Percentiles rank a stretch among this genome's conserved stretches.
phyloP scores from a whole-genome alignment of 768 basidiomycete species.

The Macrolepiota fuliginosa region DNA sequence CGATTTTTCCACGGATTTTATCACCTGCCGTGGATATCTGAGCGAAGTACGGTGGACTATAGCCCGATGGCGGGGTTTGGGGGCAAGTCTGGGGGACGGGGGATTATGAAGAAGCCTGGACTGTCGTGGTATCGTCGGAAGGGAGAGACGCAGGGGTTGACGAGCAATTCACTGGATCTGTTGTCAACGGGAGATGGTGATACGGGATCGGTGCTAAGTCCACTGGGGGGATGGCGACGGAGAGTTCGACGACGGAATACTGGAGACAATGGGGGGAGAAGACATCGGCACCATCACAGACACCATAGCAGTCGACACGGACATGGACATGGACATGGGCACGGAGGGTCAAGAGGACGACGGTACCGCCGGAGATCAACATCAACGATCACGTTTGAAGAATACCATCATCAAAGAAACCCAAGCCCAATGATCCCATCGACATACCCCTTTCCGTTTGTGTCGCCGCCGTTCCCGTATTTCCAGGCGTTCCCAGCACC shows the following conservation, averaged over 20 bases:
- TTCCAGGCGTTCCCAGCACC: constrained; percentile 6
- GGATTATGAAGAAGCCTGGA: constrained; percentile 1
- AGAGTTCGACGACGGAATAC: neutral
- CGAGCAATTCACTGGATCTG: constrained; percentile 3
- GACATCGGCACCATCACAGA: neutral
- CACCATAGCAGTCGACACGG: neutral
- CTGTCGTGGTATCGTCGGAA: constrained; percentile 6
- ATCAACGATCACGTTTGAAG: constrained; percentile 12
- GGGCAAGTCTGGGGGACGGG: constrained; percentile 1
- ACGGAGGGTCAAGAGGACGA: constrained; percentile 1
- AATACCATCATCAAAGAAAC: constrained; percentile 9
- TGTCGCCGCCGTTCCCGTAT: constrained; percentile 5
- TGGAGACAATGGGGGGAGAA: neutral
- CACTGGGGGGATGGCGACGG: constrained; percentile 6
- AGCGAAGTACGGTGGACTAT: constrained; percentile 9
- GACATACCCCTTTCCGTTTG: constrained; percentile 4
- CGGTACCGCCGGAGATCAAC: constrained; percentile 4
- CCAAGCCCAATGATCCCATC: constrained; percentile 7
- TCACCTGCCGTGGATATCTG: constrained; percentile 8
- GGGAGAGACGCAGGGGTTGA: neutral
- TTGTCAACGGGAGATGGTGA: constrained; percentile 3
- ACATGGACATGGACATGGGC: constrained; percentile 1
- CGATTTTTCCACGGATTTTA: constrained; percentile 9
- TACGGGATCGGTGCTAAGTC: constrained; percentile 1
- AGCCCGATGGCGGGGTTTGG: constrained; percentile 11